These are phyloP conservation scores for Neurospora sp. DNA, from an alignment of 495 filamentous ascomycete species.

Conservation along the genomic window DNA sequence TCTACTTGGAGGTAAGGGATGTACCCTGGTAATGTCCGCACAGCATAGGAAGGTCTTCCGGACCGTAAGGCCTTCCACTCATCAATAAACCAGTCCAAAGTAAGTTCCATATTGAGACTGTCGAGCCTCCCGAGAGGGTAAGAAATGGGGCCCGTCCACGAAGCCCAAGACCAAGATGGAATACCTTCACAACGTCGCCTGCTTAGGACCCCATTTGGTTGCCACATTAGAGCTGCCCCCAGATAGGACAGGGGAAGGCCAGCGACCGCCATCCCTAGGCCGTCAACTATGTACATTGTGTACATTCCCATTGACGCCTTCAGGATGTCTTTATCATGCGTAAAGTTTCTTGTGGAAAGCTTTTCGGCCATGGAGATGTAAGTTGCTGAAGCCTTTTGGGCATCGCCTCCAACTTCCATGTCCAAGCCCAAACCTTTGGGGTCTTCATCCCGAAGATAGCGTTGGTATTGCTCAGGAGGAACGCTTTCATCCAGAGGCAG, in stretches of 20 bases:
- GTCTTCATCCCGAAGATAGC: neutral
- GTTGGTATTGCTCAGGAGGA: neutral
- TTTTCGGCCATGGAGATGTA: neutral
- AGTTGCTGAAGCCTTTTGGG: neutral
- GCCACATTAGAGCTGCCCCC: neutral
- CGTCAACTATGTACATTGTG: neutral
- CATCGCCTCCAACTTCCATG: neutral
- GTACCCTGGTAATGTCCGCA: neutral
- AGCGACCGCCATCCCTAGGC: neutral
- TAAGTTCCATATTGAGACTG: neutral
- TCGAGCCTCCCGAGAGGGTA: neutral
- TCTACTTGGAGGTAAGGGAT: neutral
- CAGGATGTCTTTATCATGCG: neutral
- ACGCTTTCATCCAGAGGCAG: neutral
- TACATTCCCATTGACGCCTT: neutral
- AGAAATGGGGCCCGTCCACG: neutral
- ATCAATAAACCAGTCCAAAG: neutral
- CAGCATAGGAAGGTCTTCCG: neutral
- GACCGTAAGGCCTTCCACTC: neutral
- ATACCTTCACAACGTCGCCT: neutral
- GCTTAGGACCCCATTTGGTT: neutral
- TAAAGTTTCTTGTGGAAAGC: neutral
- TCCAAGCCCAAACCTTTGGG: neutral
- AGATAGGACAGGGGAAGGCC: neutral
- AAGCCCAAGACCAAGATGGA: neutral